These are phyloP conservation scores for Jaminaea rosea DNA, from an alignment of 1,284 basidiomycete genomes.

Conservation along the genomic window DNA sequence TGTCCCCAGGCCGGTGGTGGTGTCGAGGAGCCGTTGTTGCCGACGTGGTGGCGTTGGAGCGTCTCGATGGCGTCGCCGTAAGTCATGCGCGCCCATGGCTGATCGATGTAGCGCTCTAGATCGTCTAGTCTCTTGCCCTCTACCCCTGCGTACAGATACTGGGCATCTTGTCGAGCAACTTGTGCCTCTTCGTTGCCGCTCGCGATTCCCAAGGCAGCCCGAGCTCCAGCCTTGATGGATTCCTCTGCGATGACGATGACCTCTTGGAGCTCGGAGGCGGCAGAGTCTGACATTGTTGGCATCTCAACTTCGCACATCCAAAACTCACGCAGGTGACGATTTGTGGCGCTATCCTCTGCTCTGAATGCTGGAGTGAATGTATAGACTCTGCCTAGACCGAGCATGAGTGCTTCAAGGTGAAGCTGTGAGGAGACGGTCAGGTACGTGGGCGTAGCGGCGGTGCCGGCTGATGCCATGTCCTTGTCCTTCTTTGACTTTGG, in stretches of 20 bases:
- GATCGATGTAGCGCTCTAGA: no score
- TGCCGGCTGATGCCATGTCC: constrained; percentile 4
- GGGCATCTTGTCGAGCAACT: no score
- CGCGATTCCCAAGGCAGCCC: constrained; percentile 3
- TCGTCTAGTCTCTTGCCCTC: no score
- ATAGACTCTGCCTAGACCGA: constrained; percentile 70
- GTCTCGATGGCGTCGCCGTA: constrained; percentile 68
- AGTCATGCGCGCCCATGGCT: constrained; percentile 68
- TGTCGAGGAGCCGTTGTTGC: constrained; percentile 12
- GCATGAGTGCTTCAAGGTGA: constrained; percentile 76
- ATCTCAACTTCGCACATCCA: constrained; percentile 90
- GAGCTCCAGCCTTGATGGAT: constrained; percentile 16
- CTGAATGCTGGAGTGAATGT: constrained; percentile 86
- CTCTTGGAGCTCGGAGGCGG: constrained; percentile 4
- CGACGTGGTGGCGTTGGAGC: constrained; percentile 50
- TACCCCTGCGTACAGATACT: no score
- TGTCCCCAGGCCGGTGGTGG: constrained; percentile 60
- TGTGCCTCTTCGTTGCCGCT: not conserved
- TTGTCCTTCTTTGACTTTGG: constrained; percentile 12
- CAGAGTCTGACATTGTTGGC: not conserved
- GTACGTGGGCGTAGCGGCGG: constrained; percentile 56
- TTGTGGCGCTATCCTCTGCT: constrained; percentile 78
- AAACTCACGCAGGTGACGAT: constrained; percentile 90
- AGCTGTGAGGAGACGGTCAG: constrained; percentile 91
- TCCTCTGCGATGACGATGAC: constrained; percentile 24